Evolutionary conservation across 768 basidiomycete genomes (phyloP), one percentile per base, ranked within the genome.

Genomic region (Tricholoma hemisulphureum): DNA sequence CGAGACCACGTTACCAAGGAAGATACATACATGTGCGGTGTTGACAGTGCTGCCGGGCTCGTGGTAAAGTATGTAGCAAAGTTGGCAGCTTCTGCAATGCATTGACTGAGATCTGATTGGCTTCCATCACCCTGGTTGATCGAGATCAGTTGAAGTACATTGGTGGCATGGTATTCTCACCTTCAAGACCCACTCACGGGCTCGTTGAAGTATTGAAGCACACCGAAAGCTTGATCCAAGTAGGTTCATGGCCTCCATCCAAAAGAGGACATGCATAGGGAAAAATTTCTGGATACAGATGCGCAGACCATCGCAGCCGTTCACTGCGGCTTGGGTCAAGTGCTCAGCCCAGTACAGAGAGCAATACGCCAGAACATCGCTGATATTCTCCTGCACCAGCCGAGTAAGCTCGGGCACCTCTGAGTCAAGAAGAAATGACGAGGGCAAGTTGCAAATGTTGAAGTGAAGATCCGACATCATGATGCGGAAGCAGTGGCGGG

Each of bases 211-310:
- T 59, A 65, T 65, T 1, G 54, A n/a, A 55, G 21, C 51, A 59
- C 68, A 67, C 24, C 49, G 58, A 24, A n/a, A 18, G 11, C 51
- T 14, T 5, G 53, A 62, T 18, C 54, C 51, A 16, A 69, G 58
- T 8, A 70, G 61, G 55, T 68, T 65, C 69, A 70, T 70, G 14
- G 64, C 63, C 50, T 70, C 67, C 26, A 69, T 68, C 69, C 67
- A 70, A 54, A 70, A 67, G 2, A 70, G 59, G 2, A 61, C 57
- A 41, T 35, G 58, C 24, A 67, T 31, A 24, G 51, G 28, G 20
- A 67, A 55, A 28, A 68, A 65, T 34, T n/a, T n/a, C 6, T 34
- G 7, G 34, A 64, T 49, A 8, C 43, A 45, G 23, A 3, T 14
- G 13, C 2, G 4, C 3, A 45, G 43, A 45, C 24, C 23, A 23